Conservation (phyloP, 78 protist genomes). For the Protostelium mycophagum region DNA sequence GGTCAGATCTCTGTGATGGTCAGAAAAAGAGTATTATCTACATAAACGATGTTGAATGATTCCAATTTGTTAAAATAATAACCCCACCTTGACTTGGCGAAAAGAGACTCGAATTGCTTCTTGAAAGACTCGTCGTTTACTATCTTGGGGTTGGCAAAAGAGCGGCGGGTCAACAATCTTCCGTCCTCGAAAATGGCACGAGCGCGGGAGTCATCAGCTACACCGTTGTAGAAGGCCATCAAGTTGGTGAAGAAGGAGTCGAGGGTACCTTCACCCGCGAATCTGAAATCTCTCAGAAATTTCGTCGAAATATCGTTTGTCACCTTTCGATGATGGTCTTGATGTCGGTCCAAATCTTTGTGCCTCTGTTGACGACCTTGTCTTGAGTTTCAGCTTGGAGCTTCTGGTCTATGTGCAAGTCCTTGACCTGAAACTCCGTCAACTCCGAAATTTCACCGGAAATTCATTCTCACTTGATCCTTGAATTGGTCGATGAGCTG, state of each 20-base stretch:
- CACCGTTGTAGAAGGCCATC: background rate
- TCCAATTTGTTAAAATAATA: background rate
- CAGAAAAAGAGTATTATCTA: background rate
- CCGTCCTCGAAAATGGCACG: background rate
- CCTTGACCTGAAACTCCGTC: background rate
- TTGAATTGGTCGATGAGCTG: background rate
- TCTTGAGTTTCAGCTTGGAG: background rate
- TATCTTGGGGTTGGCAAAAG: background rate
- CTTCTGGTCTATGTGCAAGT: background rate
- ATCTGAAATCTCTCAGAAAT: background rate
- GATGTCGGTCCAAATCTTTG: background rate
- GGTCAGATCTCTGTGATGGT: background rate
- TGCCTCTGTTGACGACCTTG: background rate
- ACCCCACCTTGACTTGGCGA: background rate
- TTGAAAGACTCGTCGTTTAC: background rate
- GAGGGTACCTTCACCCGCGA: background rate
- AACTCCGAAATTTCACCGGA: background rate
- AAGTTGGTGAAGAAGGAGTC: background rate
- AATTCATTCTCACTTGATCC: background rate
- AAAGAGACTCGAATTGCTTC: background rate
- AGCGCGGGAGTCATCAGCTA: background rate
- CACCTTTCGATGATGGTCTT: background rate
- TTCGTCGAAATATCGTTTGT: background rate
- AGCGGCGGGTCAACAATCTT: background rate
- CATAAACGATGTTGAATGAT: background rate